phyloP scores from a whole-genome alignment of 2,329 filamentous ascomycete genomes.

The Claviceps sp. region DNA sequence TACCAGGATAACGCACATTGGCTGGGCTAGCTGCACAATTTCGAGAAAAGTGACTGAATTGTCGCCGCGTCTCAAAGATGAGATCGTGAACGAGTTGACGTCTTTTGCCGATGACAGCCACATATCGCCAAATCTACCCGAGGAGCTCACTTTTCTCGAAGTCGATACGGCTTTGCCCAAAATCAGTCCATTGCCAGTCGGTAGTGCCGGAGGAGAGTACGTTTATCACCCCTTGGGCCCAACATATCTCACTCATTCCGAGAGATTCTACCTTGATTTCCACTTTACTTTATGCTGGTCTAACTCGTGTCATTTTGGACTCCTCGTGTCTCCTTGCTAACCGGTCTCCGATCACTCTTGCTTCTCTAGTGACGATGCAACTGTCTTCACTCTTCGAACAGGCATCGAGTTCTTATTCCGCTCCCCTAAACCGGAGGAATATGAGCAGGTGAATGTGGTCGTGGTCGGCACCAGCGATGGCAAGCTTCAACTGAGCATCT shows the following conservation, averaged over 20 bases:
- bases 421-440: slow-evolving; percentile 46
- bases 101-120: slow-evolving; percentile 5
- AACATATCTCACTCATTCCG: slow-evolving; percentile 1
- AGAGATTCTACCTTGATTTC: no score
- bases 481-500: slow-evolving; percentile 63
- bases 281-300: no score
- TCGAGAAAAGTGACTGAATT: slow-evolving; percentile 15
- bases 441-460: slow-evolving; percentile 67
- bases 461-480: slow-evolving; percentile 60
- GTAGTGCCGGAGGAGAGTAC: slow-evolving; percentile 49
- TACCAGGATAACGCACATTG: slow-evolving; percentile 36
- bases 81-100: slow-evolving; percentile 5
- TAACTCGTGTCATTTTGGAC: no score
- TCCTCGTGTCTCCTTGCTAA: no score
- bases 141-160: slow-evolving; percentile 61
- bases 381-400: slow-evolving; percentile 54
- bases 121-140: slow-evolving; percentile 43
- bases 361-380: slow-evolving; percentile 32
- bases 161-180: slow-evolving; percentile 65
- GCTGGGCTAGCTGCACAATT: slow-evolving; percentile 35
- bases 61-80: slow-evolving; percentile 6
- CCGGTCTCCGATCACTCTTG: neutral
- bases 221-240: slow-evolving; percentile 14
- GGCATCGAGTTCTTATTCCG: slow-evolving; percentile 60
- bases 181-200: slow-evolving; percentile 52